Evolutionary conservation across 345 rosid species (phyloP).

Genomic region (Rhodamnia rubescens): DNA sequence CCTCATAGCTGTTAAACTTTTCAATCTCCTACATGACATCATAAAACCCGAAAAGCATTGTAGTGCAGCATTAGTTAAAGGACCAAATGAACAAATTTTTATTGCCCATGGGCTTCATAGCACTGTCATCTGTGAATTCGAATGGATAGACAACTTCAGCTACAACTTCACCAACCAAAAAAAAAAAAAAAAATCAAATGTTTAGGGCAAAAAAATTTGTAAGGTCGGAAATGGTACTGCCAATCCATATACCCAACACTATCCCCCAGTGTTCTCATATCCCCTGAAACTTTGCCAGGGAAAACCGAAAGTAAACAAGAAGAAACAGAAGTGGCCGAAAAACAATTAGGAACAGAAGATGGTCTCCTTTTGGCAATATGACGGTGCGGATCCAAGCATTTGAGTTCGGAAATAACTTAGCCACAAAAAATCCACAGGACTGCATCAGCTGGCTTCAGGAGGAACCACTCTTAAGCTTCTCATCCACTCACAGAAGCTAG

Average conservation of each 20-base stretch:
- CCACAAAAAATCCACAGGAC: background rate
- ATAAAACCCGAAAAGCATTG: background rate
- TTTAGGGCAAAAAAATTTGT: background rate
- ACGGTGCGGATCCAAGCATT: background rate
- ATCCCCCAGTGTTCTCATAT: background rate
- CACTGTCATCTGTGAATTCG: background rate
- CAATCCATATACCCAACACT: background rate
- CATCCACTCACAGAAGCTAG: slow-evolving; percentile 92
- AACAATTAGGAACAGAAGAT: background rate
- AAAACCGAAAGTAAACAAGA: background rate
- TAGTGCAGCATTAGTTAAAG: background rate
- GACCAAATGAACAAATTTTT: background rate
- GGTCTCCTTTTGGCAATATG: background rate
- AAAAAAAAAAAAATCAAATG: background rate
- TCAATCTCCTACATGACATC: background rate
- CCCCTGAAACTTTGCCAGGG: background rate
- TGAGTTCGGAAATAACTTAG: background rate
- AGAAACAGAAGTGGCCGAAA: background rate
- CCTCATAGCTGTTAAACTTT: background rate
- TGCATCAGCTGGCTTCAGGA: slow-evolving; percentile 48
- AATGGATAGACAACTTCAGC: background rate
- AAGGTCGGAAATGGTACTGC: background rate
- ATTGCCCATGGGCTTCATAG: background rate
- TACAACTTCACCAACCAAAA: background rate
- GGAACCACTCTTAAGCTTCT: slow-evolving; percentile 66